Evolutionary conservation across 768 basidiomycete species (phyloP), one percentile per base, ranked within the genome.

Genomic region (Rubroboletus pulcherrimus): DNA sequence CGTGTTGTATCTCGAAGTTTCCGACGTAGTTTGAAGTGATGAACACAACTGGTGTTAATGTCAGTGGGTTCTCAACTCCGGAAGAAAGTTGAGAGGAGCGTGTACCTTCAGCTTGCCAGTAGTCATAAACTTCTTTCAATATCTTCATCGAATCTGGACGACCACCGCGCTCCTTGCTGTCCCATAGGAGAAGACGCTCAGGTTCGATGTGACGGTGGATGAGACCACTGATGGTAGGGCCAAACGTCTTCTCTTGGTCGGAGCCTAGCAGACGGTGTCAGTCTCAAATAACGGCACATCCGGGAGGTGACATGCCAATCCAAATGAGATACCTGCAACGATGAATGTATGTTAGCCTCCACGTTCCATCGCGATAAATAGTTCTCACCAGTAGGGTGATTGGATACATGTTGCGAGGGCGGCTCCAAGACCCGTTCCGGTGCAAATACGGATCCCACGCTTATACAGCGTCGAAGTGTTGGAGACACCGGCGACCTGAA

Each of bases 21-120:
- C 89, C 89, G 39, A 83, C 78, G 62, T 80, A 86, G 73, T 91
- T 91, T n/a, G 88, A 90, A 8, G 89, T 91, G 69, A 91, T 87
- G 71, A 91, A 89, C 29, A 91, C 84, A 43, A 91, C 84, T 84
- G 34, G 31, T 19, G 26, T 48, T 11, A 39, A 56, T 4, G 7
- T 51, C 21, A 57, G 42, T 54, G 31, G 53, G 14, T 21, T 11
- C 29, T 40, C 8, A 15, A 44, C 37, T n/a, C 14, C 8, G 7
- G 21, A 33, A 21, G 52, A 19, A 45, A 41, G 44, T 37, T 15
- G 44, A 48, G 31, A 40, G 7, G 17, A 10, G 14, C 49, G 24
- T 59, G 54, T 62, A 81, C 83, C 85, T 74, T 91, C 89, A 2
- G 89, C 89, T 40, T 82, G 76, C 85, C 86, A 91, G 42, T 77